These are phyloP conservation scores for Fusarium succisae DNA, from an alignment of 2,329 filamentous ascomycete species.

Conservation along the genomic window DNA sequence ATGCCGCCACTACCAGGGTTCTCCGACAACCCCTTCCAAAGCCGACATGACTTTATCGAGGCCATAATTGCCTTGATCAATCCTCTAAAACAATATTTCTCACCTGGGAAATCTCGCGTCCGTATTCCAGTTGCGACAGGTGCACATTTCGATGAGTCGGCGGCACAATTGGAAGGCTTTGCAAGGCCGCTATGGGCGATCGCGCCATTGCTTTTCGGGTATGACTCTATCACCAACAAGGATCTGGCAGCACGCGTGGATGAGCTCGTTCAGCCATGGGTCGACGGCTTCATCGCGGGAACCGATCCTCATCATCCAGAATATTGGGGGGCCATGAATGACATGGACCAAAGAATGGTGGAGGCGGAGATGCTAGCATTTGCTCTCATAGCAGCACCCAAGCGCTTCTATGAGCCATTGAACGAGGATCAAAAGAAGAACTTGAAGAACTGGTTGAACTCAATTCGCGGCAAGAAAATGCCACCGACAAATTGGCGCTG, in stretches of 20 bases:
- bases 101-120: slow-evolving; percentile 48
- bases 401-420: slow-evolving; percentile 46
- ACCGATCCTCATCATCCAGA: slow-evolving; percentile 47
- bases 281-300: slow-evolving; percentile 43
- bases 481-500: slow-evolving; percentile 62
- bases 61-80: slow-evolving; percentile 48
- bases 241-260: not conserved
- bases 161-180: slow-evolving; percentile 58
- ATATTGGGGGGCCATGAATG: slow-evolving; percentile 59
- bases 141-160: slow-evolving; percentile 55
- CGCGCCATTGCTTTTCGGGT: slow-evolving; percentile 52
- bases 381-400: slow-evolving; percentile 56
- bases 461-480: slow-evolving; percentile 56
- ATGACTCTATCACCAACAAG: slow-evolving; percentile 41
- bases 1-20: slow-evolving; percentile 54
- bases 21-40: slow-evolving; percentile 52
- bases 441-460: slow-evolving; percentile 52
- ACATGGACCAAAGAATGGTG: slow-evolving; percentile 63
- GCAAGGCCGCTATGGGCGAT: slow-evolving; percentile 52
- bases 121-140: slow-evolving; percentile 50
- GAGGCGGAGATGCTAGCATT: slow-evolving; percentile 62
- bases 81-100: slow-evolving; percentile 48
- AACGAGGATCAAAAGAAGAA: slow-evolving; percentile 45
- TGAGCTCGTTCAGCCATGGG: slow-evolving; percentile 44
- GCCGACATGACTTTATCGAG: slow-evolving; percentile 47